Percentiles rank a stretch among this genome's conserved stretches.
Conservation (phyloP, 441 rosid genomes). For the Erysimum pusillum region DNA sequence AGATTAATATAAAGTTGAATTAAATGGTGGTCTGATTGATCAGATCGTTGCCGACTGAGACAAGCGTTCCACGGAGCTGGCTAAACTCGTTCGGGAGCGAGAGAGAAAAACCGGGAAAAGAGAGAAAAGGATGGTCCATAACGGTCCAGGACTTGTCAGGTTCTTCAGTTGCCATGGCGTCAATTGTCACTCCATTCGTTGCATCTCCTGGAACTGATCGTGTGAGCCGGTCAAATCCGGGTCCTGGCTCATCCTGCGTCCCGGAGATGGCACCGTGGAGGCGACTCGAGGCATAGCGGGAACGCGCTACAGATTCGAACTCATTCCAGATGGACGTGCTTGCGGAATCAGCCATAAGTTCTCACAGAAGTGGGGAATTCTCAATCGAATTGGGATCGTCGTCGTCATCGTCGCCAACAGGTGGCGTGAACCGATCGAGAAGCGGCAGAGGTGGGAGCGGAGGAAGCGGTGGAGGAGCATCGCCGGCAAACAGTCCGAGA, state of each 20-base stretch:
- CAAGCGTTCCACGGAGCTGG: conserved; percentile 69
- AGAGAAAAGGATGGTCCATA: conserved; percentile 91
- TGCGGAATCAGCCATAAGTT: conserved; percentile 72
- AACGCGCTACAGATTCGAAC: conserved; percentile 82
- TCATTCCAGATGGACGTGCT: conserved; percentile 72
- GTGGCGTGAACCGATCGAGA: conserved; percentile 25
- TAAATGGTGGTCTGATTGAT: not conserved
- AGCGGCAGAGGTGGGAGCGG: conserved; percentile 39
- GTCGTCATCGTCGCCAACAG: conserved; percentile 53
- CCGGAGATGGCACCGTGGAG: conserved; percentile 91
- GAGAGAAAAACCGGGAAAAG: conserved; percentile 75
- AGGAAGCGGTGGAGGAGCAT: conserved; percentile 55
- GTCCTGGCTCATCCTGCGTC: conserved; percentile 90
- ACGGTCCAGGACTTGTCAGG: conserved; percentile 91
- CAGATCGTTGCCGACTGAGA: conserved; percentile 74
- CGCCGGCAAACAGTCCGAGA: conserved; percentile 78
- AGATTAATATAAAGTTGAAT: conserved; percentile 3
- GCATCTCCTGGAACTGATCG: conserved; percentile 91
- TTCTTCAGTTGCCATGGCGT: conserved; percentile 86
- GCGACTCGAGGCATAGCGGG: conserved; percentile 92
- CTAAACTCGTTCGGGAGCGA: conserved; percentile 82
- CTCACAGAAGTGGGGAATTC: conserved; percentile 78
- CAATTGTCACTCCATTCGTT: conserved; percentile 90
- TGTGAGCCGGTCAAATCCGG: conserved; percentile 90
- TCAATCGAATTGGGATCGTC: conserved; percentile 58